phyloP scores from a whole-genome alignment of 2,329 filamentous ascomycete species.

The Lasiodiplodia gonubiensis region DNA sequence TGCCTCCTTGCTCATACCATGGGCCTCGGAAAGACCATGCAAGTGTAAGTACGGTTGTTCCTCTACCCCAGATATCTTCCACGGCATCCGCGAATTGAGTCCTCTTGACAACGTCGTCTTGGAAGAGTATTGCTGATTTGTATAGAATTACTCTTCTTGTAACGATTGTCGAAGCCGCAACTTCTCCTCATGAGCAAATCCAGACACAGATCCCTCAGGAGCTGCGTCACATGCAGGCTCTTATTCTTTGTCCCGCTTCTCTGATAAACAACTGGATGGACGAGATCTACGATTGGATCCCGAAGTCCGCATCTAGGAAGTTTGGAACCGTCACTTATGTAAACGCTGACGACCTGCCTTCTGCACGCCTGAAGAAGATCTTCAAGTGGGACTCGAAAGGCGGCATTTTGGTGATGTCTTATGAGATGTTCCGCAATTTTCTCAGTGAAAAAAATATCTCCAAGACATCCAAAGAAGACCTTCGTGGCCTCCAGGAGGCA shows the following conservation, averaged over 20 bases:
- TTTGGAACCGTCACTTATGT: constrained; percentile 65
- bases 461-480: constrained; percentile 28
- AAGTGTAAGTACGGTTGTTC: constrained; percentile 60
- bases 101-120: no score
- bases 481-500: constrained; percentile 32
- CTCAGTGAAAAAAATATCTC: constrained; percentile 33
- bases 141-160: constrained; percentile 75
- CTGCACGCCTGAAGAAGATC: constrained; percentile 45
- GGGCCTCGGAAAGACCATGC: constrained; percentile 93
- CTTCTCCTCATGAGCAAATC: constrained; percentile 63
- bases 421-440: constrained; percentile 66
- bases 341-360: constrained; percentile 47
- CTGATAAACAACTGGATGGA: constrained; percentile 84
- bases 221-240: constrained; percentile 61
- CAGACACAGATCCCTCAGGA: constrained; percentile 70
- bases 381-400: constrained; percentile 66
- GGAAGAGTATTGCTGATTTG: not conserved
- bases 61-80: no score
- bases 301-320: constrained; percentile 37
- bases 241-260: constrained; percentile 77
- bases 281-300: constrained; percentile 74
- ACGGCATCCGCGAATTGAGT: no score
- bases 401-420: constrained; percentile 79
- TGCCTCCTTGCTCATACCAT: constrained; percentile 88
- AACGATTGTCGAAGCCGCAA: constrained; percentile 70